Evolutionary conservation across 805 yeast species (phyloP).

Genomic region (Candida berthetii): DNA sequence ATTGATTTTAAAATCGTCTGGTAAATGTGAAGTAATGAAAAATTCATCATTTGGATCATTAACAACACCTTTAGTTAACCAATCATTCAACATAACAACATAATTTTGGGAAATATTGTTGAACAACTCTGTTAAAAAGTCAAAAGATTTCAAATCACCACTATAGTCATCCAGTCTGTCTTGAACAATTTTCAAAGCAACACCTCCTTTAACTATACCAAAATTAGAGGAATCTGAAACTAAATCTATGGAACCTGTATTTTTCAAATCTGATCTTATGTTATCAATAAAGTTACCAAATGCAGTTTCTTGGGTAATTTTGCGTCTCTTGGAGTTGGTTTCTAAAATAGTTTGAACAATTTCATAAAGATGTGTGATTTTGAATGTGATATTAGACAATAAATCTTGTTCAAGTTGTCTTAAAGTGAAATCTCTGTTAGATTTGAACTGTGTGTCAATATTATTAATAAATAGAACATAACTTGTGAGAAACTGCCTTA

Average conservation of each 20-base stretch:
- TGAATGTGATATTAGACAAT: slow-evolving; percentile 26
- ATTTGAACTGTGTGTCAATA: slow-evolving; percentile 48
- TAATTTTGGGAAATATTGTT: slow-evolving; percentile 58
- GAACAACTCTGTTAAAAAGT: slow-evolving; percentile 47
- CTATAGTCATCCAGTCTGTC: slow-evolving; percentile 45
- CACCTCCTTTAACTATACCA: slow-evolving; percentile 71
- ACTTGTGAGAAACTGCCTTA: slow-evolving; percentile 37
- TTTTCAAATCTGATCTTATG: slow-evolving; percentile 27
- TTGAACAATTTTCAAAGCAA: slow-evolving; percentile 58
- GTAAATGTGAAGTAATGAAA: slow-evolving; percentile 40
- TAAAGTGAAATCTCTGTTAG: slow-evolving; percentile 47
- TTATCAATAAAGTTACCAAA: slow-evolving; percentile 37
- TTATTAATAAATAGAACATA: slow-evolving; percentile 27
- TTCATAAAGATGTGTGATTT: slow-evolving; percentile 52
- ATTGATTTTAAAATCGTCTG: slow-evolving; percentile 17
- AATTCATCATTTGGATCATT: slow-evolving; percentile 83
- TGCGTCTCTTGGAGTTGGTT: slow-evolving; percentile 34
- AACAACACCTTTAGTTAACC: slow-evolving; percentile 73
- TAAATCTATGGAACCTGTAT: slow-evolving; percentile 42
- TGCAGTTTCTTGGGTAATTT: slow-evolving; percentile 23
- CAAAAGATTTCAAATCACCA: slow-evolving; percentile 57
- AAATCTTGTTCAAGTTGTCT: slow-evolving; percentile 50
- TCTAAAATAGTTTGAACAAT: slow-evolving; percentile 45
- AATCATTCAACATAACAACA: slow-evolving; percentile 60
- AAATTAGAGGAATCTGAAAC: slow-evolving; percentile 46